Evolutionary conservation across 208 protist genomes (phyloP), one percentile per base, ranked within the genome.

Genomic region (Leishmania martiniquensis): DNA sequence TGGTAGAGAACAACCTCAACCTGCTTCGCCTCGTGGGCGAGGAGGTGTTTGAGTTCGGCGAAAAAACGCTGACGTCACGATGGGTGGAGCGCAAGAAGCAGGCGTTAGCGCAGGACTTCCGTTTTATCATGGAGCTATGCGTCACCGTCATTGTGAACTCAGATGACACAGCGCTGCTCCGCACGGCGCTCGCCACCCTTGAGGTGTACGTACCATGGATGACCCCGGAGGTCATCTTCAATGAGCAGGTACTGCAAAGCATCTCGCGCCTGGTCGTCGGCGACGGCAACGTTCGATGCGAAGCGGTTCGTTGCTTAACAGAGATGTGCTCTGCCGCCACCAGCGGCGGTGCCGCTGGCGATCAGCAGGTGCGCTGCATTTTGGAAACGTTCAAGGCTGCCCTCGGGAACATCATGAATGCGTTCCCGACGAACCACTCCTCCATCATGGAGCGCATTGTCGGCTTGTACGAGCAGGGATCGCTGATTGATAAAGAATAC

Each of bases 1-100:
- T 99, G 83, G 99, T 99, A 65, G 93, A 99, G 78, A 99, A 99
- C 85, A 99, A 99, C 82, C 93, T 99, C 82, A 92, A 95, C 51
- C 94, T 99, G 67, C 87, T 99, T 13, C 94, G 97, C 67, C 88
- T 99, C 25, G 89, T 99, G 17, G 99, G 91, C 49, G 96, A 99
- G 87, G 97, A 99, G 77, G 93, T 99, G 37, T 99, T 99, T 76
- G 97, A 99, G 78, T 99, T 99, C 89, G 97, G 97, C 29, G 78
- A 86, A 44, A 99, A 97, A 65, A 95, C 99, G 69, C 98, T 99
- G 85, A 99, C 98, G 12, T 91, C 90, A 52, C 88, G 88, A 1
- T 99, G 99, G 91, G 97, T 98, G 25, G 87, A 95, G 76, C 87
- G 98, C n/a, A 93, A 99, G 55, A 99, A 99, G 86, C 89, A 96